Conservation (phyloP, 2,329 filamentous ascomycete species). For the Verticillium klebahnii region DNA sequence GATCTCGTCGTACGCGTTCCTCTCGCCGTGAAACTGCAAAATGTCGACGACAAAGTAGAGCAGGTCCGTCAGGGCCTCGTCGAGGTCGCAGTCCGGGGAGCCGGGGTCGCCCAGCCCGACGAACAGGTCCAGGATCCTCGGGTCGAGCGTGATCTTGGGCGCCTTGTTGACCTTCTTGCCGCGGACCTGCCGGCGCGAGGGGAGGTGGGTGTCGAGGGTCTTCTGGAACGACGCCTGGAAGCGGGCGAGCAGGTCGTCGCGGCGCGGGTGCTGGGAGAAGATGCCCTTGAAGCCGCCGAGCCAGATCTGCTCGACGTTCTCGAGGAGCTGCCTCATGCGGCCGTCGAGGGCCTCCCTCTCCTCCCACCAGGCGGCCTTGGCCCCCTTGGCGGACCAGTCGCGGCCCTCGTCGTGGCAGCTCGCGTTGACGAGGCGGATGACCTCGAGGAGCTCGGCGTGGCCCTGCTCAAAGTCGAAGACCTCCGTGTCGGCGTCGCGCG, state of each 20-base stretch:
- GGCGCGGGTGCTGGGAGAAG: constrained; percentile 69
- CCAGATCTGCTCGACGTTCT: constrained; percentile 89
- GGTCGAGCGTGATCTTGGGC: constrained; percentile 44
- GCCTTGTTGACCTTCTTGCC: constrained; percentile 46
- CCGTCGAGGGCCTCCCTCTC: constrained; percentile 76
- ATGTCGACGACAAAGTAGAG: constrained; percentile 97
- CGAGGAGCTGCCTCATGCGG: constrained; percentile 71
- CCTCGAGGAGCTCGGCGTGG: constrained; percentile 72
- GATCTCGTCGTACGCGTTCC: constrained; percentile 95
- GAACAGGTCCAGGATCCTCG: constrained; percentile 77
- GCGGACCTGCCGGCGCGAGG: constrained; percentile 66
- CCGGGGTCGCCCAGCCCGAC: constrained; percentile 75
- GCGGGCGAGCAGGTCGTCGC: constrained; percentile 60
- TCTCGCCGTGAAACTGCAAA: constrained; percentile 91
- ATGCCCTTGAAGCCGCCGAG: constrained; percentile 91
- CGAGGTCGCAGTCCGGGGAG: constrained; percentile 65
- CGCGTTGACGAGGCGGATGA: constrained; percentile 76
- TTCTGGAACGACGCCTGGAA: constrained; percentile 77
- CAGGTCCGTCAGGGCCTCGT: constrained; percentile 86
- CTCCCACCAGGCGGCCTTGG: constrained; percentile 84
- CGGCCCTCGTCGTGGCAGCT: constrained; percentile 68
- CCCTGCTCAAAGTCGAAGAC: constrained; percentile 81
- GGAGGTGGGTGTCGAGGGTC: constrained; percentile 78
- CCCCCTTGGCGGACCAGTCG: constrained; percentile 68
- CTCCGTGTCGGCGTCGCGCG: constrained; percentile 71